phyloP scores from a whole-genome alignment of 495 filamentous ascomycete genomes.

The Chaetomium cochliodes region DNA sequence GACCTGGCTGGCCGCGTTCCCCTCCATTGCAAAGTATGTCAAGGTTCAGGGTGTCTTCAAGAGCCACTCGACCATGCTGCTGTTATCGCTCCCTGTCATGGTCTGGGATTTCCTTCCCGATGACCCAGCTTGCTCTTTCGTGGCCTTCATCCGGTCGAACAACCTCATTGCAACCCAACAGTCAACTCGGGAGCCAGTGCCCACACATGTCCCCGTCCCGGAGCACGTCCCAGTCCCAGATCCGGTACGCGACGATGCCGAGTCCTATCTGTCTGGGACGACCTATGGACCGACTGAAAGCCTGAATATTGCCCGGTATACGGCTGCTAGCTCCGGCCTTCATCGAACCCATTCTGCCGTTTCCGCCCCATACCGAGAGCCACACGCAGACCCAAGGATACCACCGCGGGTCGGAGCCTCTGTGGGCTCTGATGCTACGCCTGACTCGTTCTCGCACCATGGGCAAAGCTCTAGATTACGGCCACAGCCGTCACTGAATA shows the following conservation, averaged over 20 bases:
- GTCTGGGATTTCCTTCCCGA: constrained; percentile 55
- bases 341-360: constrained; percentile 16
- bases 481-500: constrained; percentile 14
- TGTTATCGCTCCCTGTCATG: constrained; percentile 51
- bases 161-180: constrained; percentile 33
- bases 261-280: constrained; percentile 33
- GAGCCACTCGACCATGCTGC: constrained; percentile 51
- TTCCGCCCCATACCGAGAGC: constrained; percentile 7
- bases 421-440: neutral
- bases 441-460: neutral
- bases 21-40: constrained; percentile 51
- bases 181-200: neutral
- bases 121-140: constrained; percentile 50
- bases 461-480: neutral
- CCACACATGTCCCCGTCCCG: neutral
- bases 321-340: neutral
- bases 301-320: constrained; percentile 5
- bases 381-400: constrained; percentile 10
- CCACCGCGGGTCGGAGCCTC: neutral
- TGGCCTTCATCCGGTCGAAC: constrained; percentile 53
- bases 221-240: neutral
- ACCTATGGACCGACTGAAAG: constrained; percentile 31
- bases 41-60: constrained; percentile 55
- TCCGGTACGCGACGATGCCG: constrained; percentile 25
- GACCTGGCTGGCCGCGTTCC: constrained; percentile 47